Evolutionary conservation across 495 filamentous ascomycete species (phyloP), one percentile per base, ranked within the genome.

Genomic region (Stereocaulon alpinum): DNA sequence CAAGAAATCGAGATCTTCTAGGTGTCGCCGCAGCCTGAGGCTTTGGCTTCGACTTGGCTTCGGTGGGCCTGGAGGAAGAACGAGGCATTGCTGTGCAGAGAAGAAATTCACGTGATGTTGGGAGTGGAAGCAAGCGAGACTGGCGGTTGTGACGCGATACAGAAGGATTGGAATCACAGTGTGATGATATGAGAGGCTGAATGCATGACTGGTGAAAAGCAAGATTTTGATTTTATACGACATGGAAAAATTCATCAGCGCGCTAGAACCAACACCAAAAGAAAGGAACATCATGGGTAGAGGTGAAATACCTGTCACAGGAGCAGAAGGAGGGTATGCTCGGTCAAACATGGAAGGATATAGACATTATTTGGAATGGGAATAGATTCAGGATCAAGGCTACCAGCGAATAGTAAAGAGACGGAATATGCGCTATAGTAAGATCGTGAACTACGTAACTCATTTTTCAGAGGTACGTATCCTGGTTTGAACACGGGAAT

Each of bases 1-100:
- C 56, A 40, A 65, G 60, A 4, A 67, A 59, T 22, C 24, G 44
- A 14, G 56, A 30, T 40, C 43, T 15, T 10, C 30, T 27, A 9
- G 40, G 48, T 2, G 47, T 40, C 32, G 30, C 2, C 54, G 15
- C 6, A 14, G 15, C 15, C 43, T 29, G 50, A n/a, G 53, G 17
- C 15, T 58, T 59, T 4, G 53, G 17, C 15, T 58, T 59, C 7
- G n/a, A 18, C 20, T 44, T 53, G 42, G 22, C 44, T n/a, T 27
- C n/a, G 12, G 29, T 20, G 15, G 30, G 0, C 6, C 20, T 55
- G 14, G 40, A 11, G 4, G 61, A 22, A 22, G 50, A 42, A 24
- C 52, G 52, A 58, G 43, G 53, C 53, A 56, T 56, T 56, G 11
- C 44, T 32, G 34, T 40, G 42, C 34, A 30, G 29, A 48, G 3